Conservation (phyloP, 306 rosid species). For the Canavalia ensiformis region DNA sequence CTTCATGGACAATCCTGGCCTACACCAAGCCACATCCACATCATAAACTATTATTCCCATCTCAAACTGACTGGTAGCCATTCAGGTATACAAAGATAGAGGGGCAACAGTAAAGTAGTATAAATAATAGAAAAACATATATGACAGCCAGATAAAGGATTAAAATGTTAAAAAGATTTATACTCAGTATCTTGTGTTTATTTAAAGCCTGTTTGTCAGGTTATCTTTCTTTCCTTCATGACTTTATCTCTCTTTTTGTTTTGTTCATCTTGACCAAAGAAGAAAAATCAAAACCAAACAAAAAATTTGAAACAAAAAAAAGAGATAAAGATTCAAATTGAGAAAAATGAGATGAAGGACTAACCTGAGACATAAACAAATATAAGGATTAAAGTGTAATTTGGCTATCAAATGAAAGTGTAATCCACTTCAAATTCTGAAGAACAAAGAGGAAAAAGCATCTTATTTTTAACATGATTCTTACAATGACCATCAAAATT, state of each 20-base stretch:
- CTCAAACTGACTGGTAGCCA: slow-evolving; percentile 21
- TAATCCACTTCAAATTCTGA: too few species aligned
- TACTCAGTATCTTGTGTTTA: too few species aligned
- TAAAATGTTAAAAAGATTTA: background rate
- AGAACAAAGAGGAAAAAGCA: background rate
- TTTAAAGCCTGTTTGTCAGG: background rate
- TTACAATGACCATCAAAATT: slow-evolving; percentile 3
- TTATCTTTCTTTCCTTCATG: too few species aligned
- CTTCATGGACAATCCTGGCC: slow-evolving; percentile 89
- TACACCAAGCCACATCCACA: slow-evolving; percentile 49
- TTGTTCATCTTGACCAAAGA: too few species aligned
- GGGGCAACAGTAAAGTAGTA: background rate
- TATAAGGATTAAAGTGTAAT: too few species aligned
- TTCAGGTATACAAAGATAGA: background rate
- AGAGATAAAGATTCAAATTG: too few species aligned
- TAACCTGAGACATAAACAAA: too few species aligned
- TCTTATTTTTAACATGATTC: background rate
- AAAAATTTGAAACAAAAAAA: background rate
- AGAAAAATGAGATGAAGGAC: too few species aligned
- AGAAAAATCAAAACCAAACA: too few species aligned
- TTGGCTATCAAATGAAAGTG: too few species aligned
- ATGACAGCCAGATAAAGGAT: background rate
- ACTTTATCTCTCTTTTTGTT: too few species aligned
- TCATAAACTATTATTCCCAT: background rate
- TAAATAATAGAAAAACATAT: background rate